A percentile compares a stretch with the other conserved stretches of the same genome.
These are phyloP conservation scores for Fomitopsis palustris DNA, from an alignment of 1,284 basidiomycete species.

Conservation along the genomic window DNA sequence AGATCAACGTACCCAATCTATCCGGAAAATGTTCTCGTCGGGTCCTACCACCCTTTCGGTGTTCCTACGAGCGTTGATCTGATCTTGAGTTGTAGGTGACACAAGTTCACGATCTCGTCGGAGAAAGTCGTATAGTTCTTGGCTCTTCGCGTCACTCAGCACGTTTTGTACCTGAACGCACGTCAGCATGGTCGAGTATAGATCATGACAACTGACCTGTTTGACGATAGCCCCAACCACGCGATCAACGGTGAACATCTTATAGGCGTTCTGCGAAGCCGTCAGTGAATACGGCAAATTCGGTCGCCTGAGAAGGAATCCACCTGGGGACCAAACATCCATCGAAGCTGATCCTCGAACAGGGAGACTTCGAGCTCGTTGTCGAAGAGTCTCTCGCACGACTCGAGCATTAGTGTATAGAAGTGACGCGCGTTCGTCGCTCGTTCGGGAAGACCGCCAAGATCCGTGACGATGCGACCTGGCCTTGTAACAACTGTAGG, in stretches of 20 bases:
- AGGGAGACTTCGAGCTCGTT: conserved; percentile 83
- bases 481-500: conserved; percentile 21
- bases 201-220: conserved; percentile 46
- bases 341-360: conserved; percentile 90
- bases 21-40: conserved; percentile 90
- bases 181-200: conserved; percentile 10
- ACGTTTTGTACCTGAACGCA: conserved; percentile 65
- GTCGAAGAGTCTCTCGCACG: conserved; percentile 90
- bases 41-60: conserved; percentile 82
- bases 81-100: conserved; percentile 72
- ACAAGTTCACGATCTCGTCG: conserved; percentile 72
- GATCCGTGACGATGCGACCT: conserved; percentile 31
- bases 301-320: conserved; percentile 1
- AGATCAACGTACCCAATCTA: conserved; percentile 76
- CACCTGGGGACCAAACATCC: conserved; percentile 85
- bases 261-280: conserved; percentile 61
- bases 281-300: too few species aligned
- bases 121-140: conserved; percentile 80
- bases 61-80: conserved; percentile 75
- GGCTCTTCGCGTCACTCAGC: conserved; percentile 77
- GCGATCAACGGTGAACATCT: conserved; percentile 93
- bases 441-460: conserved; percentile 29
- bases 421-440: conserved; percentile 51
- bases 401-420: conserved; percentile 83
- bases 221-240: conserved; percentile 86